phyloP scores from a whole-genome alignment of 768 basidiomycete genomes.

The Kwoniella heveanensis region DNA sequence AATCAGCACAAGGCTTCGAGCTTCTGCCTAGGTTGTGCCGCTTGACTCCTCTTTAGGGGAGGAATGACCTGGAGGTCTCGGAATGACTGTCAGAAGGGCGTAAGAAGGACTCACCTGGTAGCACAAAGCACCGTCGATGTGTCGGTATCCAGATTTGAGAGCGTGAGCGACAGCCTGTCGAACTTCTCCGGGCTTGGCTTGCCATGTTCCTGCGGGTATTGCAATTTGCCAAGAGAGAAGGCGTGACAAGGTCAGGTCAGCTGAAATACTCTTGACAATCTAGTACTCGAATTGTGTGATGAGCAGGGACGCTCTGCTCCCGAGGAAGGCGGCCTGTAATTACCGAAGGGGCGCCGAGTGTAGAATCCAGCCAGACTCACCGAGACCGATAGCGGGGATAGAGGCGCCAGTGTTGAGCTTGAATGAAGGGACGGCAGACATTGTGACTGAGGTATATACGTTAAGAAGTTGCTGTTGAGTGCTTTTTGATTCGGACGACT shows the following conservation, averaged over 20 bases:
- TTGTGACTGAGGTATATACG: constrained; percentile 2
- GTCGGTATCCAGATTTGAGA: constrained; percentile 70
- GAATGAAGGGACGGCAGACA: constrained; percentile 35
- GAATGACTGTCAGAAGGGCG: too few species aligned
- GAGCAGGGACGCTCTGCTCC: too few species aligned
- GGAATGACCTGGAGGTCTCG: too few species aligned
- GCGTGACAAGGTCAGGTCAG: neutral
- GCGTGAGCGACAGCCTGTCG: constrained; percentile 74
- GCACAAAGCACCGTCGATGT: constrained; percentile 66
- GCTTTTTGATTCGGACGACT: too few species aligned
- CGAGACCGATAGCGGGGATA: constrained; percentile 78
- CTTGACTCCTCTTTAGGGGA: too few species aligned
- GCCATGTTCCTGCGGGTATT: constrained; percentile 70
- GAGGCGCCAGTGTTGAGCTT: constrained; percentile 61
- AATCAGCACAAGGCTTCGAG: too few species aligned
- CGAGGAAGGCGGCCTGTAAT: too few species aligned
- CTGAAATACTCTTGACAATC: too few species aligned
- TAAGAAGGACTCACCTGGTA: constrained; percentile 58
- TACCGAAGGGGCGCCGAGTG: too few species aligned
- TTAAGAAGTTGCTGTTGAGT: too few species aligned
- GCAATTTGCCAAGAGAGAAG: neutral
- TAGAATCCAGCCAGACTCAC: constrained; percentile 55
- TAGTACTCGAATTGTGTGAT: too few species aligned
- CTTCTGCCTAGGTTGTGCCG: too few species aligned
- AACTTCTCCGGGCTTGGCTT: constrained; percentile 70